phyloP scores from a whole-genome alignment of 371 early-diverging fungal genomes.

The Lichtheimia ornata region DNA sequence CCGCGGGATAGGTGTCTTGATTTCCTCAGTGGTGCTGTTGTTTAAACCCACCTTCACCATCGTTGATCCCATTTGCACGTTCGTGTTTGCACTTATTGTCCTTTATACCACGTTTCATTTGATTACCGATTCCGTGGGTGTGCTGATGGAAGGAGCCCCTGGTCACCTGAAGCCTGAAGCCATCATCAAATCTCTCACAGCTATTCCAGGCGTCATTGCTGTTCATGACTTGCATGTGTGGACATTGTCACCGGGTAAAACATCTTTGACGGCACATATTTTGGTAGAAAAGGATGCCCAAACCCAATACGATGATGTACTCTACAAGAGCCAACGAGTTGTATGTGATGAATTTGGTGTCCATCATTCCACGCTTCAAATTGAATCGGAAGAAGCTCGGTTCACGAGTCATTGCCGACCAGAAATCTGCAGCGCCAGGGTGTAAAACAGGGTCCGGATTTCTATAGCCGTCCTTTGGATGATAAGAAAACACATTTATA shows the following conservation, averaged over 20 bases:
- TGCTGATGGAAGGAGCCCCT: conserved; percentile 78
- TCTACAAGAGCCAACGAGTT: conserved; percentile 60
- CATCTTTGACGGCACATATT: conserved; percentile 50
- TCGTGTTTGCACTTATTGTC: conserved; percentile 80
- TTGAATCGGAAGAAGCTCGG: conserved; percentile 53
- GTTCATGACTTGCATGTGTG: conserved; percentile 78
- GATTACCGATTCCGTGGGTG: conserved; percentile 62
- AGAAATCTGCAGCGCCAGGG: conserved; percentile 15
- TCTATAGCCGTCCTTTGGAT: too few species aligned
- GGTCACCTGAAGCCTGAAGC: conserved; percentile 61
- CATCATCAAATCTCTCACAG: conserved; percentile 53
- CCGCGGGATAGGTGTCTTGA: conserved; percentile 64
- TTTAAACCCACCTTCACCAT: conserved; percentile 66
- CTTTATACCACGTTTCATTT: conserved; percentile 71
- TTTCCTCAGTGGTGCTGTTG: conserved; percentile 77
- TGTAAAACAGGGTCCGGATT: not conserved
- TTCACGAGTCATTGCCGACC: conserved; percentile 25
- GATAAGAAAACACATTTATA: too few species aligned
- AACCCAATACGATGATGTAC: conserved; percentile 48
- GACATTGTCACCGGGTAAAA: conserved; percentile 73
- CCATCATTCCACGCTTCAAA: conserved; percentile 71
- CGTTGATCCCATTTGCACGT: conserved; percentile 88
- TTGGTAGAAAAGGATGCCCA: conserved; percentile 21
- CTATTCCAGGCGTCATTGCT: conserved; percentile 58
- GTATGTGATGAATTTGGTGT: conserved; percentile 67